These are phyloP conservation scores for Waltiozyma sp. DNA, from an alignment of 1,139 yeast species.

Conservation along the genomic window DNA sequence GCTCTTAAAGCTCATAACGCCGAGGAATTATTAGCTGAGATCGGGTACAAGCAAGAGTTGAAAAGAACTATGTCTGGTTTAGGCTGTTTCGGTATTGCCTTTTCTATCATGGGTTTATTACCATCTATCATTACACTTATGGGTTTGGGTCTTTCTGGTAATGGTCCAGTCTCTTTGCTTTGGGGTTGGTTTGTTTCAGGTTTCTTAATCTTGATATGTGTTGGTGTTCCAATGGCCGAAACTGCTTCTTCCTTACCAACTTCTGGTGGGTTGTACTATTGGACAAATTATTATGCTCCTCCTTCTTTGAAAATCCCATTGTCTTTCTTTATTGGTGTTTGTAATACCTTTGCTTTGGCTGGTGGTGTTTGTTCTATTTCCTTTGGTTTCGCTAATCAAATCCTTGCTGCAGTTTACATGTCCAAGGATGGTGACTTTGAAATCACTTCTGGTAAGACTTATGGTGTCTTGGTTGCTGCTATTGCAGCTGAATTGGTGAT, in stretches of 20 bases:
- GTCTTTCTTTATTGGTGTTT: slow-evolving; percentile 41
- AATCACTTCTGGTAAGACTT: slow-evolving; percentile 31
- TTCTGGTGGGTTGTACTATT: slow-evolving; percentile 55
- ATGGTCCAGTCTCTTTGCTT: slow-evolving; percentile 43
- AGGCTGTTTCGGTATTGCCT: slow-evolving; percentile 8
- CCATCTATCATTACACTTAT: slow-evolving; percentile 13
- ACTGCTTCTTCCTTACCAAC: slow-evolving; percentile 60
- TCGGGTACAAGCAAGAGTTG: slow-evolving; percentile 7
- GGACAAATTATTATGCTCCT: slow-evolving; percentile 41
- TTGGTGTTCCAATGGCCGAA: slow-evolving; percentile 39
- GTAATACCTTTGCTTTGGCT: slow-evolving; percentile 40
- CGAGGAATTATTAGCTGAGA: slow-evolving; percentile 12
- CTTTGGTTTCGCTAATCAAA: slow-evolving; percentile 40
- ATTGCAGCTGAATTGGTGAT: slow-evolving; percentile 29
- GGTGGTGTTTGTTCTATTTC: slow-evolving; percentile 41
- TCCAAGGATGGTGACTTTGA: slow-evolving; percentile 31
- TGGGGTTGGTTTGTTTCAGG: slow-evolving; percentile 19
- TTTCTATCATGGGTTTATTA: slow-evolving; percentile 7
- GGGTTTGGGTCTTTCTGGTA: slow-evolving; percentile 39
- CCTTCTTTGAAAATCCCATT: slow-evolving; percentile 25
- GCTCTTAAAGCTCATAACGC: slow-evolving; percentile 6
- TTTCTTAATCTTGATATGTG: slow-evolving; percentile 25
- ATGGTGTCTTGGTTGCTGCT: slow-evolving; percentile 40
- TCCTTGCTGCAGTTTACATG: slow-evolving; percentile 35
- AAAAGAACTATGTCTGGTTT: slow-evolving; percentile 5